phyloP scores from a whole-genome alignment of 73 alveolate genomes.

The Paramecium tetraurelia region DNA sequence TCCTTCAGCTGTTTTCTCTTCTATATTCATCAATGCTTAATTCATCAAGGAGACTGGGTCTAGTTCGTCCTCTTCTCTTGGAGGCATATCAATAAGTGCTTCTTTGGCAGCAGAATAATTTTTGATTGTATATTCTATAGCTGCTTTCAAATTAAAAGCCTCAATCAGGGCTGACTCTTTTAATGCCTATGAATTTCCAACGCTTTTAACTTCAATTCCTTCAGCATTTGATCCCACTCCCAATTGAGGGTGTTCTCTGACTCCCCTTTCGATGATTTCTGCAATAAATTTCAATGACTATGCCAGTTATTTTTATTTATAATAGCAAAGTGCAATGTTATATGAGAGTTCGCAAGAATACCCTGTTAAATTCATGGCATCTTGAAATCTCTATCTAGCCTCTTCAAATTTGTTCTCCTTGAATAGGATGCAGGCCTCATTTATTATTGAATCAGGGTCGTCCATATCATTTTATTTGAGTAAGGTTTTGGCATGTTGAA shows the following conservation, averaged over 20 bases:
- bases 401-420: constrained; percentile 94
- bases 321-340: constrained; percentile 97
- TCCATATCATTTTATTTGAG: constrained; percentile 77
- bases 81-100: constrained; percentile 99
- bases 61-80: constrained; percentile 96
- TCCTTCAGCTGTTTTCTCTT: constrained; percentile 96
- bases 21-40: constrained; percentile 97
- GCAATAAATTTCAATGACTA: constrained; percentile 95
- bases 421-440: constrained; percentile 90
- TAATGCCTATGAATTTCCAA: constrained; percentile 96
- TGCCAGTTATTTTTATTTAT: constrained; percentile 92
- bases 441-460: constrained; percentile 81
- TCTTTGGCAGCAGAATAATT: constrained; percentile 98
- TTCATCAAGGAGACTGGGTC: constrained; percentile 99
- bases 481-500: constrained; percentile 84
- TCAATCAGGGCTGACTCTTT: constrained; percentile 97
- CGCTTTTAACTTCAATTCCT: constrained; percentile 94
- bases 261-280: constrained; percentile 97
- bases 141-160: constrained; percentile 98
- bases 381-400: constrained; percentile 91
- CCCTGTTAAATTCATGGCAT: constrained; percentile 90
- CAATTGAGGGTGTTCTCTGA: constrained; percentile 97
- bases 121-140: constrained; percentile 94
- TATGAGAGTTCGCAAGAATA: constrained; percentile 94
- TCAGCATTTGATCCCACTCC: constrained; percentile 96